Evolutionary conservation across 495 filamentous ascomycete genomes (phyloP).

Genomic region (Cladorrhinum samala): DNA sequence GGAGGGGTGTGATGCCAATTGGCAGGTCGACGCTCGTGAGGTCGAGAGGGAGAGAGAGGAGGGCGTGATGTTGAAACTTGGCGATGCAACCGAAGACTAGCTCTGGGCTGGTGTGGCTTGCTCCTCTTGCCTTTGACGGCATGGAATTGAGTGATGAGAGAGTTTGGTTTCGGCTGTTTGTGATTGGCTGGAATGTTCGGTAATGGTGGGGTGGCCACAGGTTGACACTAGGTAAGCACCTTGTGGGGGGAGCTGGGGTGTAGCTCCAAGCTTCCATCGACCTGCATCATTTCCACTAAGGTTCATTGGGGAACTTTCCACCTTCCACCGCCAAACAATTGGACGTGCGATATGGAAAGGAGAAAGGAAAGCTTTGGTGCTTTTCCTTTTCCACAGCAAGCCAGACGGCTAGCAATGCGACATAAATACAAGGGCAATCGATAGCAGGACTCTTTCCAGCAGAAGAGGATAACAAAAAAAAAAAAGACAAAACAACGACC

Average conservation of each 20-base stretch:
- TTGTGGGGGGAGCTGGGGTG: slow-evolving; percentile 12
- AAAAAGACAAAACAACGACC: not conserved
- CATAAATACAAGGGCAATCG: too few species aligned
- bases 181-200: slow-evolving; percentile 26
- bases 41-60: slow-evolving; percentile 10
- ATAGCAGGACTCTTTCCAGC: too few species aligned
- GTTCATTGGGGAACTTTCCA: not conserved
- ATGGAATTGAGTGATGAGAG: too few species aligned
- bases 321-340: not conserved
- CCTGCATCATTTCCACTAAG: not conserved
- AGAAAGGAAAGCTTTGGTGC: not conserved
- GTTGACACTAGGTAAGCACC: too few species aligned
- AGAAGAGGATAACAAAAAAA: too few species aligned
- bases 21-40: slow-evolving; percentile 11
- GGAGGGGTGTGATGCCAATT: slow-evolving; percentile 37
- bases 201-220: not conserved
- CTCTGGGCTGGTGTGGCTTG: too few species aligned
- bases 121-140: too few species aligned
- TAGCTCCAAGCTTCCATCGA: not conserved
- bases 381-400: not conserved
- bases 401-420: not conserved
- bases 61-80: slow-evolving; percentile 2
- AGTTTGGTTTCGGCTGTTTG: slow-evolving; percentile 18
- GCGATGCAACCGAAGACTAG: not conserved
- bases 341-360: not conserved